A percentile compares a stretch with the other conserved stretches of the same genome.
Evolutionary conservation across 2,329 filamentous ascomycete species (phyloP).

Genomic region (Phyllosticta citrichinensis): DNA sequence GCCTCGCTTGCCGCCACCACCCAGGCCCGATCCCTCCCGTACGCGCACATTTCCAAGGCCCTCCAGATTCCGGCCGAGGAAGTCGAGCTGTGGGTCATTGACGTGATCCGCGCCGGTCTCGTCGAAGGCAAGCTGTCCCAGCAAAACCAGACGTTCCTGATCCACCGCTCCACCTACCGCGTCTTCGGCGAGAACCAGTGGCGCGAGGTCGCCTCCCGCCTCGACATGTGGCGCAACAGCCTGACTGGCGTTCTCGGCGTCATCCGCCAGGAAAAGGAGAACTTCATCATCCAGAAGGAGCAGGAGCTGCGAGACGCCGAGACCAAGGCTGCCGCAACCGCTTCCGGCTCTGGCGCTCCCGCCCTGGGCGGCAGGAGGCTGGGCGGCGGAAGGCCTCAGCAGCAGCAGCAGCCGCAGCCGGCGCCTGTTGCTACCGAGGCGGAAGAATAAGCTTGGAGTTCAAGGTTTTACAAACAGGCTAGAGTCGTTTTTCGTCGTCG

Average conservation of each 20-base stretch:
- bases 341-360: background rate
- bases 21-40: slow-evolving; percentile 78
- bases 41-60: slow-evolving; percentile 71
- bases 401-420: background rate
- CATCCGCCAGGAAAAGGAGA: slow-evolving; percentile 69
- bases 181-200: slow-evolving; percentile 98
- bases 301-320: slow-evolving; percentile 64
- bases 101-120: slow-evolving; percentile 89
- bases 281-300: slow-evolving; percentile 67
- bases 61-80: slow-evolving; percentile 75
- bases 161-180: slow-evolving; percentile 92
- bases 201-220: slow-evolving; percentile 79
- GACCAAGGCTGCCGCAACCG: slow-evolving; percentile 42
- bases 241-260: slow-evolving; percentile 69
- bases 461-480: background rate
- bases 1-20: slow-evolving; percentile 70
- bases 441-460: background rate
- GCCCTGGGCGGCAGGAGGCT: background rate
- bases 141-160: slow-evolving; percentile 82
- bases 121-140: slow-evolving; percentile 96
- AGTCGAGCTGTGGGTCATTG: slow-evolving; percentile 97
- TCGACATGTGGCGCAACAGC: slow-evolving; percentile 85
- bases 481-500: background rate
- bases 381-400: background rate
- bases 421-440: background rate